A percentile compares a stretch with the other conserved stretches of the same genome.
phyloP scores from a whole-genome alignment of 345 rosid species.

The Viola odorata region DNA sequence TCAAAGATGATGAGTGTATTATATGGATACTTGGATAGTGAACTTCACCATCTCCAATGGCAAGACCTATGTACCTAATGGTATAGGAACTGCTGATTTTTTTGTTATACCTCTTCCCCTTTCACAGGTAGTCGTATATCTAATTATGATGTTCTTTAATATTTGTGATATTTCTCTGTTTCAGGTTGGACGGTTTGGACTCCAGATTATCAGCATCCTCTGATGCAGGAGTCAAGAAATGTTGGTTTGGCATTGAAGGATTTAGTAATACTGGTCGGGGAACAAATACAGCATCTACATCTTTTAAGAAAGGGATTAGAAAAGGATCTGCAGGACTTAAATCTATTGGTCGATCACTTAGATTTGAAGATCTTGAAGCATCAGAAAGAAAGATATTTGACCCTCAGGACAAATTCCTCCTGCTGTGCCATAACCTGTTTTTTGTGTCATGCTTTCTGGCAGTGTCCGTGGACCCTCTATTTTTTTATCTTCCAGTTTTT shows the following conservation, averaged over 20 bases:
- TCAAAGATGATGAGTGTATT: too few species aligned
- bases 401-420: constrained; percentile 87
- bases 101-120: too few species aligned
- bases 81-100: too few species aligned
- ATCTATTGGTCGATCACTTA: constrained; percentile 84
- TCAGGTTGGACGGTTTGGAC: constrained; percentile 93
- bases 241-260: constrained; percentile 69
- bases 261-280: constrained; percentile 38
- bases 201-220: constrained; percentile 69
- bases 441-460: constrained; percentile 77
- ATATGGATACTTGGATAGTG: too few species aligned
- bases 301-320: constrained; percentile 68
- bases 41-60: too few species aligned
- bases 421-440: constrained; percentile 70
- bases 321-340: constrained; percentile 89
- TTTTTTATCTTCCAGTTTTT: constrained; percentile 87
- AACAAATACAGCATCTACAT: constrained; percentile 49
- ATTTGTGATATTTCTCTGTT: constrained; percentile 1
- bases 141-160: too few species aligned
- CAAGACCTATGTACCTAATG: too few species aligned
- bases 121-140: too few species aligned
- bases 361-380: constrained; percentile 86
- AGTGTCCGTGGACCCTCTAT: constrained; percentile 82
- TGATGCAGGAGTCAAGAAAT: constrained; percentile 50
- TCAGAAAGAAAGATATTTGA: constrained; percentile 84